Evolutionary conservation across 306 rosid genomes (phyloP).

Genomic region (Trifolium dubium): DNA sequence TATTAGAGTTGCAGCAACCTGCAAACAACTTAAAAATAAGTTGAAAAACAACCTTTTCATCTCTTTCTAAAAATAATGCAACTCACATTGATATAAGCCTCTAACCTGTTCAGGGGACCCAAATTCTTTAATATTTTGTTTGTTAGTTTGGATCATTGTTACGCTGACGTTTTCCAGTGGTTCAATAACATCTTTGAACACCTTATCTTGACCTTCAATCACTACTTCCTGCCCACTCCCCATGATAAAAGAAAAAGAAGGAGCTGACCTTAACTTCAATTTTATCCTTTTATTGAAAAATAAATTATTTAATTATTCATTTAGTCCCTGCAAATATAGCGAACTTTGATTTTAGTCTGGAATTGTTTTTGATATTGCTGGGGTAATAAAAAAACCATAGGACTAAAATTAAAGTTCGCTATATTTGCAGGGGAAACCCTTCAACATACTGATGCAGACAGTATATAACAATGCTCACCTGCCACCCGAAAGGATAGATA

Average conservation of each 20-base stretch:
- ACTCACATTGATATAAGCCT: constrained; percentile 15
- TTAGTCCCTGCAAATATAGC: not conserved
- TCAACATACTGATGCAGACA: constrained; percentile 34
- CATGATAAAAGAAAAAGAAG: constrained; percentile 38
- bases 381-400: not conserved
- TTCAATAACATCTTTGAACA: constrained; percentile 93
- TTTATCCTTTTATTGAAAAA: constrained; percentile 18
- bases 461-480: constrained; percentile 56
- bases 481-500: constrained; percentile 96
- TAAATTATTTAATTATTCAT: constrained; percentile 7
- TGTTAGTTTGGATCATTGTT: constrained; percentile 66
- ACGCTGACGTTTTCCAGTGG: constrained; percentile 92
- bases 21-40: constrained; percentile 31
- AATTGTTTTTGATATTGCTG: not conserved
- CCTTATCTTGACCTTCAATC: constrained; percentile 96
- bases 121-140: constrained; percentile 81
- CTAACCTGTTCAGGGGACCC: constrained; percentile 82
- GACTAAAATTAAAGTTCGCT: constrained; percentile 3
- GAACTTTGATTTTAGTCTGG: not conserved
- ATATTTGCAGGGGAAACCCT: not conserved
- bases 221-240: constrained; percentile 75
- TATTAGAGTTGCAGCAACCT: constrained; percentile 86
- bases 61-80: constrained; percentile 17
- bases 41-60: constrained; percentile 1
- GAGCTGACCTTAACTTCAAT: constrained; percentile 38